Conservation (phyloP, 495 filamentous ascomycete species). For the Immersiella caudata region DNA sequence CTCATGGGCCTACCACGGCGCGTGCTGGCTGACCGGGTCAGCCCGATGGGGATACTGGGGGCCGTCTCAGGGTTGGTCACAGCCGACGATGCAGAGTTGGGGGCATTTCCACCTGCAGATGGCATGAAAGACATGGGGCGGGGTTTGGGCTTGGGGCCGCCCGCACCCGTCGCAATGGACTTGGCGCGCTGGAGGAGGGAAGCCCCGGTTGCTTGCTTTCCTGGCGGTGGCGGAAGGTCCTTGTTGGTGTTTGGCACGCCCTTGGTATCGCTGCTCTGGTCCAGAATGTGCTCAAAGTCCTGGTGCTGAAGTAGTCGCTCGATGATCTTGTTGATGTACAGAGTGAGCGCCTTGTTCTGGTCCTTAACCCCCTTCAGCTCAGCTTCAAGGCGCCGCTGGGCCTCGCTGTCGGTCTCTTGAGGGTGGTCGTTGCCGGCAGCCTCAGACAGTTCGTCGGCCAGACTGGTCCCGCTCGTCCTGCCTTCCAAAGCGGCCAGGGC, state of each 20-base stretch:
- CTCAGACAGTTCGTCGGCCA: conserved; percentile 87
- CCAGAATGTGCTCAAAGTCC: conserved; percentile 89
- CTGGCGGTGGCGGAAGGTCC: conserved; percentile 77
- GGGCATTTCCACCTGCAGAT: conserved; percentile 38
- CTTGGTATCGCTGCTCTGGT: conserved; percentile 67
- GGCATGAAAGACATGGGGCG: conserved; percentile 67
- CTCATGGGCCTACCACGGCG: conserved; percentile 64
- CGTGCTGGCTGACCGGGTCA: conserved; percentile 66
- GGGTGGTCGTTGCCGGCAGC: conserved; percentile 55
- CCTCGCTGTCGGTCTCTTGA: conserved; percentile 57
- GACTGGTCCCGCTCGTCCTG: conserved; percentile 57
- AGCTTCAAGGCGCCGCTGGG: conserved; percentile 67
- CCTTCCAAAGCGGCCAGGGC: conserved; percentile 60
- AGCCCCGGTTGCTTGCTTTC: conserved; percentile 55
- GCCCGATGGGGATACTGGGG: conserved; percentile 71
- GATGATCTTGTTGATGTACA: conserved; percentile 99
- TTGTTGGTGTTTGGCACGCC: conserved; percentile 65
- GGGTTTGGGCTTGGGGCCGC: conserved; percentile 54
- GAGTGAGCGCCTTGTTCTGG: conserved; percentile 92
- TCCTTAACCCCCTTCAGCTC: conserved; percentile 85
- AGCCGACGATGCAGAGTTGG: conserved; percentile 39
- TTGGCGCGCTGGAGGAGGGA: conserved; percentile 79
- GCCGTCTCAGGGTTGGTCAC: conserved; percentile 75
- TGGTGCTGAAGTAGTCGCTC: conserved; percentile 90
- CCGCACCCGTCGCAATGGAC: conserved; percentile 60